Conservation (phyloP, 2,329 filamentous ascomycete genomes). For the Botrytis cinerea region DNA sequence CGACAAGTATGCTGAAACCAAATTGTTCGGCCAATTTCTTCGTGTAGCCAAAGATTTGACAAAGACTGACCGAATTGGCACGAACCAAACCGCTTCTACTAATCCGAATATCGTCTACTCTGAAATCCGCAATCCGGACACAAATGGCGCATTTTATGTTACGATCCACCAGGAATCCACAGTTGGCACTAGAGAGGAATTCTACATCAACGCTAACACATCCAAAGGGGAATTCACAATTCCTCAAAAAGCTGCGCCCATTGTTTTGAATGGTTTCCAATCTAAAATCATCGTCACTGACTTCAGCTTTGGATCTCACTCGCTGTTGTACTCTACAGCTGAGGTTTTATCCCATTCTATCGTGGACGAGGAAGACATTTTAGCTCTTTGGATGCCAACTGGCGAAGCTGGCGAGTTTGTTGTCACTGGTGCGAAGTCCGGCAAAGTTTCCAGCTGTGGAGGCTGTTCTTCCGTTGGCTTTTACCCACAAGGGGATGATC, state of each 20-base stretch:
- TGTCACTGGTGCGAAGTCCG: conserved; percentile 53
- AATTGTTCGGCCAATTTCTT: conserved; percentile 61
- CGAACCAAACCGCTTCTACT: conserved; percentile 51
- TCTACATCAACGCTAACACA: conserved; percentile 57
- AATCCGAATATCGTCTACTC: conserved; percentile 55
- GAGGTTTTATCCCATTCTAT: conserved; percentile 55
- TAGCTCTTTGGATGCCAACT: conserved; percentile 56
- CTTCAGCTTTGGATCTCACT: conserved; percentile 55
- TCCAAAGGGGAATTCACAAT: conserved; percentile 56
- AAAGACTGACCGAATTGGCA: conserved; percentile 53
- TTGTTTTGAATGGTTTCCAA: conserved; percentile 60
- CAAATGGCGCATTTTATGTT: conserved; percentile 59
- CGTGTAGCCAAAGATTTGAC: conserved; percentile 58
- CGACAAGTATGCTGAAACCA: conserved; percentile 64
- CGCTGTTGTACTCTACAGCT: conserved; percentile 56
- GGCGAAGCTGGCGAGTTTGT: conserved; percentile 58
- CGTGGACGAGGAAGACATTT: conserved; percentile 49
- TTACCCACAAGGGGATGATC: conserved; percentile 44
- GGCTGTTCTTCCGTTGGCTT: conserved; percentile 48
- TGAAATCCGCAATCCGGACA: conserved; percentile 59
- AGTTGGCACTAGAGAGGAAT: conserved; percentile 52
- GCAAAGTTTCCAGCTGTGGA: conserved; percentile 50
- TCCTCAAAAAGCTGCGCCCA: conserved; percentile 50
- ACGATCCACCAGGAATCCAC: conserved; percentile 56
- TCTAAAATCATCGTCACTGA: conserved; percentile 64